Evolutionary conservation across 306 rosid species (phyloP).

Genomic region (Alnus rubra): DNA sequence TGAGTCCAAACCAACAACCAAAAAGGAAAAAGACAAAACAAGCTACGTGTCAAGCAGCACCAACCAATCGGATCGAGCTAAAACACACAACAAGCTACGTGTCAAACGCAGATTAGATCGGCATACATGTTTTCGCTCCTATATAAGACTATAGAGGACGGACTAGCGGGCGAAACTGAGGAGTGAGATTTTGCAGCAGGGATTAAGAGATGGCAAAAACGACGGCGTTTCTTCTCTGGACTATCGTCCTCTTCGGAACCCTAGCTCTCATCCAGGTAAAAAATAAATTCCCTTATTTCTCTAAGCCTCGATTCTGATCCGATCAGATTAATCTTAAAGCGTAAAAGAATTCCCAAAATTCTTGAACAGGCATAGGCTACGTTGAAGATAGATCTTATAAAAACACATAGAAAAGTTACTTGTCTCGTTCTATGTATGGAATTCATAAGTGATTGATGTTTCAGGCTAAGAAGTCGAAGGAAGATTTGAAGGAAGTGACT

Average conservation of each 20-base stretch:
- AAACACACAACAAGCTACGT: background rate
- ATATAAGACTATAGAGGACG: background rate
- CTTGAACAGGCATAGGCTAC: background rate
- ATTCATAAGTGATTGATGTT: background rate
- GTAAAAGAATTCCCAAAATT: background rate
- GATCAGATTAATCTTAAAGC: background rate
- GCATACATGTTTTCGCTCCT: background rate
- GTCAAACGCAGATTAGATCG: background rate
- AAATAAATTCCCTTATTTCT: background rate
- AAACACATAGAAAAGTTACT: background rate
- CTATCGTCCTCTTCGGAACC: slow-evolving; percentile 60
- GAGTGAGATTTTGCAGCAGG: slow-evolving; percentile 17
- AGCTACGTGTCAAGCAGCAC: background rate
- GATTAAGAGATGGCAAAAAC: slow-evolving; percentile 53
- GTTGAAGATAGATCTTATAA: background rate
- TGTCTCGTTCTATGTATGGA: background rate
- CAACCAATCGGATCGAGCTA: background rate
- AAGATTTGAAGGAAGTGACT: slow-evolving; percentile 82
- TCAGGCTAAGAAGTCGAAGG: slow-evolving; percentile 84
- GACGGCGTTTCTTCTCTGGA: slow-evolving; percentile 56
- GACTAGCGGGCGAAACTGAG: slow-evolving; percentile 18
- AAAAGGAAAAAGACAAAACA: background rate
- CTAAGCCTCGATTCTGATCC: slow-evolving; percentile 15
- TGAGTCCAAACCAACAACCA: background rate
- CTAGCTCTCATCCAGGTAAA: slow-evolving; percentile 67